Evolutionary conservation across 257 asterid species (phyloP), one percentile per base, ranked within the genome.

Genomic region (Primulina huaijiensis): DNA sequence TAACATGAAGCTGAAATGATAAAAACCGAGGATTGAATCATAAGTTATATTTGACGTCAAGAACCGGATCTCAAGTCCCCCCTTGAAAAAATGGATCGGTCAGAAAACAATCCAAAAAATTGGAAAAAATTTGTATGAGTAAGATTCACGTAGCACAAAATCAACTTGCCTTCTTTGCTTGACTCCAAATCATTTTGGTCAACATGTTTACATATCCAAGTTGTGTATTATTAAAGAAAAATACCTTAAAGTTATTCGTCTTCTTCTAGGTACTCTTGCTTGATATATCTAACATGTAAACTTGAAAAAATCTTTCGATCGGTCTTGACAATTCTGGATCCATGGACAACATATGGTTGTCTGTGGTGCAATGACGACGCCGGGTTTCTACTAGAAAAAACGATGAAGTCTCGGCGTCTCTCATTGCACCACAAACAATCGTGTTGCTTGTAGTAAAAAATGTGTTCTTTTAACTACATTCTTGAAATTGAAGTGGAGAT

Each of bases 351-450:
- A 57, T 57, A 57, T 57, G 62, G 16, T 30, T 65, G 72, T 76
- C 52, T 34, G 81, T 80, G 82, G 84, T 80, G 81, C 84, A 80
- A 80, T 80, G 82, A 70, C 77, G 75, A 80, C 77, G 75, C 79
- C 77, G 77, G 59, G 77, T 46, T 40, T 61, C 20, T 2, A 34
- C 12, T 21, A 8, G n/a, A 7, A 20, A 20, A 4, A 60, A 52
- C 1, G 35, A 6, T 4, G 21, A 46, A 46, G 31, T 23, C 29
- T 60, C n/a, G 33, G 38, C 65, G 65, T 62, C 67, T 4, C 23
- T n/a, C 50, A n/a, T 62, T 62, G 66, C 66, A 62, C 66, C 66
- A 62, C 16, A 33, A 33, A 17, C 14, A 62, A 16, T 38, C 50
- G 33, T n/a, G 66, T 62, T 31, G 65, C 65, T 43, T 11, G 7